phyloP scores from a whole-genome alignment of 2,329 filamentous ascomycete species.

The Sordariomycetes sp. region DNA sequence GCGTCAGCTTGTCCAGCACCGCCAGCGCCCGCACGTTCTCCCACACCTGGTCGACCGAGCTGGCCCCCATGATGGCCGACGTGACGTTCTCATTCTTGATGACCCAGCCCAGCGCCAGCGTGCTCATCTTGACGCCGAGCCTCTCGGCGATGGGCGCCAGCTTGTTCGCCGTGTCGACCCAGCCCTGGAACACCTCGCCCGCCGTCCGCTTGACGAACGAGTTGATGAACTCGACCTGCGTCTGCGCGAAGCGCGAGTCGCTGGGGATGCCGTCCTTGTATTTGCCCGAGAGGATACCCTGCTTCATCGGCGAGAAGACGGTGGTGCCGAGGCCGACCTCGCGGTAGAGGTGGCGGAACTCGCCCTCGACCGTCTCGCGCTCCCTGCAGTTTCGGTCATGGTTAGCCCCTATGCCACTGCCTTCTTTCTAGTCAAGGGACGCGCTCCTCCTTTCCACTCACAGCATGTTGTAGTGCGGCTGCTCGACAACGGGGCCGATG shows the following conservation, averaged over 20 bases:
- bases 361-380: constrained; percentile 51
- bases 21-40: constrained; percentile 46
- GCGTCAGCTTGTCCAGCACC: constrained; percentile 44
- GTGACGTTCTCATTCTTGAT: constrained; percentile 51
- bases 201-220: constrained; percentile 39
- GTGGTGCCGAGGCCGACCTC: constrained; percentile 51
- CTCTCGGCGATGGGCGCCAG: constrained; percentile 53
- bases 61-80: constrained; percentile 51
- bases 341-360: constrained; percentile 50
- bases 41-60: constrained; percentile 45
- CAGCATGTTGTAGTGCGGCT: constrained; percentile 57
- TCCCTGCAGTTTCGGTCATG: constrained; percentile 9
- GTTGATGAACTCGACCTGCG: constrained; percentile 44
- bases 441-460: neutral
- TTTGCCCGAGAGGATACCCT: constrained; percentile 54
- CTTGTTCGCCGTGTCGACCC: constrained; percentile 49
- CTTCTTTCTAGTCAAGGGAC: neutral
- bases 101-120: constrained; percentile 51
- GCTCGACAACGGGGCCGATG: constrained; percentile 55
- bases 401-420: neutral
- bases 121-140: constrained; percentile 46
- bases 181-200: constrained; percentile 40
- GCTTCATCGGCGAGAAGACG: constrained; percentile 47
- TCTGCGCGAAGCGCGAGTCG: constrained; percentile 45
- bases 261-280: constrained; percentile 54